Evolutionary conservation across 371 early-diverging fungal genomes (phyloP).

Genomic region (Actinomortierella wolfii): DNA sequence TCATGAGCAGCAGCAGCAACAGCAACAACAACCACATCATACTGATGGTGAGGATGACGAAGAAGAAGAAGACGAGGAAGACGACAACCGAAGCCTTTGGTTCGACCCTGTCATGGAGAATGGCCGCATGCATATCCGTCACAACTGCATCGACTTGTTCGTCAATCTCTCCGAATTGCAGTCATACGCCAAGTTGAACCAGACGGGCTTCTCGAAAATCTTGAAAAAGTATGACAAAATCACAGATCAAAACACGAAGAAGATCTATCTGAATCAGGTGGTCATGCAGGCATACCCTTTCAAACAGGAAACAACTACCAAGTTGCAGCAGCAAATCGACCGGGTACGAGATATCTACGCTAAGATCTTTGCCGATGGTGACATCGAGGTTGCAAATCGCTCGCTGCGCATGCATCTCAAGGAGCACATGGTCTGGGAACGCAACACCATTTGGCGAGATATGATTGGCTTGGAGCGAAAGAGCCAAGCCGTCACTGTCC

Average conservation of each 20-base stretch:
- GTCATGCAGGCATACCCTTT: constrained; percentile 73
- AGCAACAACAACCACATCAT: neutral
- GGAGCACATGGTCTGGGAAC: constrained; percentile 93
- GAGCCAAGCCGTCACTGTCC: constrained; percentile 68
- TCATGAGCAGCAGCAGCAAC: constrained; percentile 14
- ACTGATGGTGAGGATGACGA: constrained; percentile 24
- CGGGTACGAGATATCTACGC: constrained; percentile 64
- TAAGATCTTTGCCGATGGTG: constrained; percentile 53
- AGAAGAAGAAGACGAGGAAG: constrained; percentile 48
- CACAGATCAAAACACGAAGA: constrained; percentile 51
- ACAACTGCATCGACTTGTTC: constrained; percentile 66
- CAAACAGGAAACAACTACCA: constrained; percentile 55
- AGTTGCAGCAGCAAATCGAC: constrained; percentile 66
- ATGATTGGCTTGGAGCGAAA: constrained; percentile 92
- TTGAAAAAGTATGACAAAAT: constrained; percentile 97
- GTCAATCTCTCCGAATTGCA: constrained; percentile 84
- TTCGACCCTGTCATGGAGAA: constrained; percentile 44
- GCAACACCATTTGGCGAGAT: constrained; percentile 97
- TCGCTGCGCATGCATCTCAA: constrained; percentile 84
- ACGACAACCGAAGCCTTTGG: constrained; percentile 32
- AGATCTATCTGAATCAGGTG: constrained; percentile 55
- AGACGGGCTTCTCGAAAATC: constrained; percentile 95
- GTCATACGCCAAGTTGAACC: constrained; percentile 91
- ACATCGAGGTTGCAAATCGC: constrained; percentile 64
- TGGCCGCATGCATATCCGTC: constrained; percentile 35